A percentile compares a stretch with the other conserved stretches of the same genome.
Conservation (phyloP, 2,329 filamentous ascomycete species). For the Delphinella strobiligena region DNA sequence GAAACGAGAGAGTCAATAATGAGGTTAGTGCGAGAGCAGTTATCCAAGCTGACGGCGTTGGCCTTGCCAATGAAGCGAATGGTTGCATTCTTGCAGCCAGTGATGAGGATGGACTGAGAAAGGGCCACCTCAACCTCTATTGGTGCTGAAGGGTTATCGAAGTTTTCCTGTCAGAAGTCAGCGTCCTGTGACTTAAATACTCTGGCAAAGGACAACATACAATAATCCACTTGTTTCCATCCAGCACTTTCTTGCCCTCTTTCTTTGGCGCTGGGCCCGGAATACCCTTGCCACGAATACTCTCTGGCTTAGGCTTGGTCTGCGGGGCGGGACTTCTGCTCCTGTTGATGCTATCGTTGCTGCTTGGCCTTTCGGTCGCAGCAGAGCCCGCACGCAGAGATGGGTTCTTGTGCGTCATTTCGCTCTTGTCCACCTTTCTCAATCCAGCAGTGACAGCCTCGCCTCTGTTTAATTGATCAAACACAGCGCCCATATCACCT, state of each 20-base stretch:
- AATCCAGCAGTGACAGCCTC: conserved; percentile 77
- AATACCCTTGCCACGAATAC: conserved; percentile 33
- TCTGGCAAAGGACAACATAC: conserved; percentile 33
- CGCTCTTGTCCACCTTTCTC: conserved; percentile 83
- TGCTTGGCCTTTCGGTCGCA: conserved; percentile 49
- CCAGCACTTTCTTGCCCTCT: conserved; percentile 34
- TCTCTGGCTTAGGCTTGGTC: conserved; percentile 45
- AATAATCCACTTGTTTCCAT: conserved; percentile 80
- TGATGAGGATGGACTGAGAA: conserved; percentile 83
- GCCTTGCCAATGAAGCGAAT: conserved; percentile 85
- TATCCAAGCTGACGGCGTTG: conserved; percentile 94
- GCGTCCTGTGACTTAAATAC: too few species aligned
- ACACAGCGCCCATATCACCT: conserved; percentile 70
- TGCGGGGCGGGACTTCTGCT: conserved; percentile 79
- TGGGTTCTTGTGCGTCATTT: conserved; percentile 99
- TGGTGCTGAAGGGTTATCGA: conserved; percentile 59
- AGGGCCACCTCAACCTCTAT: conserved; percentile 73
- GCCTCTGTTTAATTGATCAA: conserved; percentile 82
- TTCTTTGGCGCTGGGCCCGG: conserved; percentile 13
- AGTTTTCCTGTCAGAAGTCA: conserved; percentile 59
- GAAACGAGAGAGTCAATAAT: conserved; percentile 84
- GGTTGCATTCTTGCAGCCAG: conserved; percentile 80
- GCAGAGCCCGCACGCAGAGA: conserved; percentile 61
- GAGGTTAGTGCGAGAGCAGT: conserved; percentile 70
- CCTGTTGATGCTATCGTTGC: conserved; percentile 39